Evolutionary conservation across 192 early-diverging fungal genomes (phyloP), one percentile per base, ranked within the genome.

Genomic region (Coemansia biformis): DNA sequence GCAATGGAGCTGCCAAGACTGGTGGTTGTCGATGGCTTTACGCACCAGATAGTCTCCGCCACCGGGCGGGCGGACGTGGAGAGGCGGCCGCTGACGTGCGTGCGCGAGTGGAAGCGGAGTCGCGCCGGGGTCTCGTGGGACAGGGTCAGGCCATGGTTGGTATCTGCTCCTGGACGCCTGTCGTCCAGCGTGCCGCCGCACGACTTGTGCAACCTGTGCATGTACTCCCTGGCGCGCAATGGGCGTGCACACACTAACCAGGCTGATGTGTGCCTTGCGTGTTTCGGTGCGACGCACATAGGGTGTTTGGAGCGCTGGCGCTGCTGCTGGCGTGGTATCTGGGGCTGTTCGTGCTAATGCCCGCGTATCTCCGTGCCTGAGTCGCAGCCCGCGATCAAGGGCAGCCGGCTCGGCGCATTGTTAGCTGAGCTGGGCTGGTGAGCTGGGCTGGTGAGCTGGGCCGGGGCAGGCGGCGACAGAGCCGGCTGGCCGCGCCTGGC

Each of bases 111-210:
- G 61, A 54, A 48, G 24, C 44, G 44, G 42, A 63, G 55, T 46
- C 67, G 67, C 28, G 41, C 41, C 11, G 60, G 67, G 12, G 56
- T 56, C 14, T 51, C 67, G 22, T 71, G 67, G 67, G 54, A 51
- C 40, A 58, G 43, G 18, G 46, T 60, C 37, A 58, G 55, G 46
- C 55, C 59, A 63, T 71, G 67, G 67, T 71, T 63, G 63, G 65
- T 39, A 17, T 21, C 24, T 15, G n/a, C 13, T 15, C 28, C 5
- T 11, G n/a, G 24, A 16, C 28, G 28, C 33, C 32, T 21, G 16
- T 33, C 34, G 13, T 15, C 19, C 45, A 19, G 17, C 5, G 2
- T 33, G 24, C 24, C 24, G 24, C 3, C 24, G 24, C 24, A 26
- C 2, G 24, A n/a, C n/a, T n/a, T n/a, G n/a, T n/a, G n/a, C n/a